Base-by-base conservation (phyloP, 2,329 filamentous ascomycete genomes). In the Calonectria pseudoreteaudii region DNA sequence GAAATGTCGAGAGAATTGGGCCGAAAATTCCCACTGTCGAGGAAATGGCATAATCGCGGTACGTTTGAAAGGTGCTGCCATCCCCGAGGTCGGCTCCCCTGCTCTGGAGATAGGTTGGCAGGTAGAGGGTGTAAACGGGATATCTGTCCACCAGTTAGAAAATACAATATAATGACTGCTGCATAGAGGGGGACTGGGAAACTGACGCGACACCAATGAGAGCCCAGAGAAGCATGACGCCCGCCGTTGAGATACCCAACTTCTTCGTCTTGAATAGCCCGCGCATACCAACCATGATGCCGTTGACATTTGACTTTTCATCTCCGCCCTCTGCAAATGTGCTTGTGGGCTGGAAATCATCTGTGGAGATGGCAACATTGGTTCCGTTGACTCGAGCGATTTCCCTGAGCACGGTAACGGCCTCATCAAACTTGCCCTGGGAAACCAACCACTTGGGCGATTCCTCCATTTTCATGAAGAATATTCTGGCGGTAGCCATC, bases 381-480 rank as follows among this genome's bases (percentile, higher is more conserved):
- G 38, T 14, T 9, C 52, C 38, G 18, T 69, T 69, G 34, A 26
- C 38, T 8, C 52, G 34, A 41, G 66, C 66, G n/a, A 69, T 62
- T 14, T 69, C 50, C 6, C 16, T 53, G 3, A 69, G 66, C n/a
- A 30, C 66, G 7, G 18, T 23, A 18, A 69, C 52, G 1, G 66
- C 66, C 52, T 69, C 38, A 23, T 69, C 66, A 13, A 69, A 69
- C 11, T 44, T 69, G 18, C 66, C 66, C 28, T 30, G 36, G 23
- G 66, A 41, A 14, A 69, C 66, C n/a, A 69, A 14, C 66, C 66
- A 69, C n/a, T 69, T 69, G n/a, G 66, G 66, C 6, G 66, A 69
- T 16, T 69, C 52, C 31, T 69, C 66, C 66, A 69, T 69, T 47
- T 69, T 69, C 66, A 69, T 69, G 14, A 60, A 44, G 26, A 60